Evolutionary conservation across 805 yeast species (phyloP).

Genomic region (Kregervanrija pseudodelftensis): DNA sequence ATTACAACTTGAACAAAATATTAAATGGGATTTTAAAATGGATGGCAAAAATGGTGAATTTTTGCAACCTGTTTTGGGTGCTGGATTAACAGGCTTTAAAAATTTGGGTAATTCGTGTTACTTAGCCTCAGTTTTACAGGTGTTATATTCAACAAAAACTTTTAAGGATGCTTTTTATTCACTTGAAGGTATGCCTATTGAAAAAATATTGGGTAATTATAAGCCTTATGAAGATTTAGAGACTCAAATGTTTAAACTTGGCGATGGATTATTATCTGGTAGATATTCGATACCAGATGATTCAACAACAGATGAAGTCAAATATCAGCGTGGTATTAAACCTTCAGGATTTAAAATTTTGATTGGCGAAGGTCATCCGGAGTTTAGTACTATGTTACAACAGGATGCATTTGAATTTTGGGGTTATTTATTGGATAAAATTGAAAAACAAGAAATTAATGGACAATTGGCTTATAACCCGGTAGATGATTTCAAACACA

Average conservation of each 20-base stretch:
- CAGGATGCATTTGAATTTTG: slow-evolving; percentile 95
- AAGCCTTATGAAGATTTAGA: slow-evolving; percentile 59
- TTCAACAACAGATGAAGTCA: slow-evolving; percentile 30
- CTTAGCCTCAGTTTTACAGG: slow-evolving; percentile 72
- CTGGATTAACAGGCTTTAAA: slow-evolving; percentile 73
- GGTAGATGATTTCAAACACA: slow-evolving; percentile 55
- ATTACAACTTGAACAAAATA: slow-evolving; percentile 84
- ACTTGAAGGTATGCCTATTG: slow-evolving; percentile 28
- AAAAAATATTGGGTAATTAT: slow-evolving; percentile 23
- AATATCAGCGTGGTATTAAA: slow-evolving; percentile 68
- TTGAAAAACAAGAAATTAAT: slow-evolving; percentile 41
- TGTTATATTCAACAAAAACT: slow-evolving; percentile 42
- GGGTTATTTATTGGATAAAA: slow-evolving; percentile 53
- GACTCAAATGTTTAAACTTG: slow-evolving; percentile 73
- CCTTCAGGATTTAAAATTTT: slow-evolving; percentile 72
- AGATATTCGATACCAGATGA: slow-evolving; percentile 59
- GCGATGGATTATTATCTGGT: slow-evolving; percentile 74
- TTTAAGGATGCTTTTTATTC: slow-evolving; percentile 34
- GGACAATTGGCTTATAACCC: slow-evolving; percentile 32
- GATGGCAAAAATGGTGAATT: slow-evolving; percentile 62
- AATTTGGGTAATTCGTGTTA: slow-evolving; percentile 94
- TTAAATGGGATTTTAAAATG: slow-evolving; percentile 89
- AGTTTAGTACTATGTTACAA: slow-evolving; percentile 80
- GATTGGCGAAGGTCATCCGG: slow-evolving; percentile 72
- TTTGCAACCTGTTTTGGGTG: slow-evolving; percentile 62